Conservation (phyloP, 1,139 yeast species). For the Blastobotrys raffinosifermentans region DNA sequence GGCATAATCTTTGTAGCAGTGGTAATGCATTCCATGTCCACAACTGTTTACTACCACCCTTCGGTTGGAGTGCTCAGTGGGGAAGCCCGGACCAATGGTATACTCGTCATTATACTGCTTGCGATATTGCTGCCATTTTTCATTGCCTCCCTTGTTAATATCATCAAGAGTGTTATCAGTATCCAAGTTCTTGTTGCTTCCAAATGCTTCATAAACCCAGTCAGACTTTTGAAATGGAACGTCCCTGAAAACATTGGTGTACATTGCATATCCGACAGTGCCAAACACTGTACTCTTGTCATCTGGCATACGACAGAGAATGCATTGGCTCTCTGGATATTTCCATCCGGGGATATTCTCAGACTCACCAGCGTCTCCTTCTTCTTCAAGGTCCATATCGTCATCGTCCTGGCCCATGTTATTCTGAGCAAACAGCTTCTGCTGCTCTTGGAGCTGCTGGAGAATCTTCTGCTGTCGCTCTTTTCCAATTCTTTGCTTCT, state of each 20-base stretch:
- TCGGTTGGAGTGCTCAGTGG: conserved; percentile 32
- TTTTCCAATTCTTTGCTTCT: conserved; percentile 63
- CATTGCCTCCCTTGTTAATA: conserved; percentile 27
- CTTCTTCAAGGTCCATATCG: conserved; percentile 27
- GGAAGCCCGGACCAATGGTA: conserved; percentile 71
- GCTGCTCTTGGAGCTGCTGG: conserved; percentile 71
- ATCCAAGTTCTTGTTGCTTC: conserved; percentile 50
- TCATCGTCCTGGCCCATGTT: conserved; percentile 26
- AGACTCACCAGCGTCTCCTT: conserved; percentile 34
- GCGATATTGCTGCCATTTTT: conserved; percentile 39
- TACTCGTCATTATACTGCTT: conserved; percentile 33
- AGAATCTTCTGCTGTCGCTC: conserved; percentile 66
- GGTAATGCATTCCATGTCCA: conserved; percentile 90
- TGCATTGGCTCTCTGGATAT: conserved; percentile 77
- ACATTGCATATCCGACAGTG: conserved; percentile 54
- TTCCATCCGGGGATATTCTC: conserved; percentile 50
- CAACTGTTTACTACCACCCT: conserved; percentile 69
- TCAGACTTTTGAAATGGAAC: conserved; percentile 59
- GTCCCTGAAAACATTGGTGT: conserved; percentile 54
- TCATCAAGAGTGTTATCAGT: conserved; percentile 27
- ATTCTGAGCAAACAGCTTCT: conserved; percentile 58
- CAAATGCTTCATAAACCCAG: conserved; percentile 63
- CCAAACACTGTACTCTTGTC: conserved; percentile 72
- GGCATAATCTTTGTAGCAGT: conserved; percentile 64
- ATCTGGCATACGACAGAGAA: conserved; percentile 80